These are phyloP conservation scores for Tetracladium marchalianum DNA, from an alignment of 495 filamentous ascomycete species.

Conservation along the genomic window DNA sequence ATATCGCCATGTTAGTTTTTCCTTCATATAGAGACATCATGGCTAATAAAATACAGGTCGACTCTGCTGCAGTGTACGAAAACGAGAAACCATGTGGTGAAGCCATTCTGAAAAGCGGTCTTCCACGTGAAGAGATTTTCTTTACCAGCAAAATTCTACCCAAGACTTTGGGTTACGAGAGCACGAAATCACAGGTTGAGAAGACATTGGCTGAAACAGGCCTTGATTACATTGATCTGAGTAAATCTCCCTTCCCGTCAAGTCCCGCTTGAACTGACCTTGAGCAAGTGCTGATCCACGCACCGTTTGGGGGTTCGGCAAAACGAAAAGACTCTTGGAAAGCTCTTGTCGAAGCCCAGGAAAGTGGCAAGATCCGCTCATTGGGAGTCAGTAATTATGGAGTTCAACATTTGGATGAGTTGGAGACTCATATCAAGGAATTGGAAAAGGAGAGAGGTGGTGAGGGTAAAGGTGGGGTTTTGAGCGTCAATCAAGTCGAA, in stretches of 20 bases:
- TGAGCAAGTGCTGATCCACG: constrained; percentile 50
- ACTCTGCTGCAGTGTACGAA: constrained; percentile 57
- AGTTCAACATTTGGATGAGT: constrained; percentile 53
- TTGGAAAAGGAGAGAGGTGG: constrained; percentile 39
- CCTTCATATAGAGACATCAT: too few relatives aligned
- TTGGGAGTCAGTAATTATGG: constrained; percentile 61
- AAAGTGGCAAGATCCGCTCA: constrained; percentile 48
- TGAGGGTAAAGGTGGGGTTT: constrained; percentile 58
- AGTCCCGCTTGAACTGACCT: constrained; percentile 15
- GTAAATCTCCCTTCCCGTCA: too few relatives aligned
- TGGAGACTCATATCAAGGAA: constrained; percentile 63
- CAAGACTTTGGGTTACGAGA: constrained; percentile 30
- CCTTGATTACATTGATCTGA: constrained; percentile 35
- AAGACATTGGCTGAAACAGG: constrained; percentile 37
- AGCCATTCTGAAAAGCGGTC: constrained; percentile 42
- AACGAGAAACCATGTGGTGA: constrained; percentile 56
- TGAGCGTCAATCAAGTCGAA: constrained; percentile 79
- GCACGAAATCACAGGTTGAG: constrained; percentile 35
- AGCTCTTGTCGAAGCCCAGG: constrained; percentile 47
- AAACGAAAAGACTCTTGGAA: constrained; percentile 49
- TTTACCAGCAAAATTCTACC: constrained; percentile 60
- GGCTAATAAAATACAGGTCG: constrained; percentile 27
- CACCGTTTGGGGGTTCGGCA: constrained; percentile 45
- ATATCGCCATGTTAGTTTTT: constrained; percentile 21
- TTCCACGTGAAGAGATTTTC: constrained; percentile 54